These are phyloP conservation scores for Liquidambar formosana DNA, from an alignment of 164 flowering plant genomes.

Conservation along the genomic window DNA sequence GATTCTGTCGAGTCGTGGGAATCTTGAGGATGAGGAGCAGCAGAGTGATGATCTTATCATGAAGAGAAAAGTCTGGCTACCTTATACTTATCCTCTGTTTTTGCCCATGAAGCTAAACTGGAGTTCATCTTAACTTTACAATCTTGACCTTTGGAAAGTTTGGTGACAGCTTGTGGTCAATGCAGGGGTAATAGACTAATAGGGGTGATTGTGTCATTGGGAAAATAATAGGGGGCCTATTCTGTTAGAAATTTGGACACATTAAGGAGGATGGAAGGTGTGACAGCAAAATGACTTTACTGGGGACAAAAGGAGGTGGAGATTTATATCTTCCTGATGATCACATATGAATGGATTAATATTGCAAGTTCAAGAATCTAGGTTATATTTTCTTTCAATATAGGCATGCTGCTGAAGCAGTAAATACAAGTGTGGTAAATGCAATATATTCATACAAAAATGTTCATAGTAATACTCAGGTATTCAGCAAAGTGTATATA, in stretches of 20 bases:
- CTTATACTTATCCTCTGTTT: slow-evolving; percentile 14
- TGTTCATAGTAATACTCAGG: too few species aligned
- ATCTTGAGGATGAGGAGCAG: neutral
- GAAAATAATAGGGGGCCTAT: neutral
- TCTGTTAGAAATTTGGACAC: slow-evolving; percentile 6
- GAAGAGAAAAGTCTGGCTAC: slow-evolving; percentile 4
- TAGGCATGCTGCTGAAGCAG: too few species aligned
- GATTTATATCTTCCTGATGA: too few species aligned
- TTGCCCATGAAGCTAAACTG: slow-evolving; percentile 16
- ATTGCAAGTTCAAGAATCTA: too few species aligned
- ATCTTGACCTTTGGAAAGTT: slow-evolving; percentile 16
- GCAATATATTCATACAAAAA: too few species aligned
- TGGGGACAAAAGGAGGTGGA: too few species aligned
- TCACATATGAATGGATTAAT: too few species aligned
- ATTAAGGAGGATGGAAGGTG: neutral
- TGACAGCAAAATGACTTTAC: too few species aligned
- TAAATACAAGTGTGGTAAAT: too few species aligned
- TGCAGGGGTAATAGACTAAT: neutral
- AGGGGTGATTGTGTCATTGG: slow-evolving; percentile 17
- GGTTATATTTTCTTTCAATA: too few species aligned
- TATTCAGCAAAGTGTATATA: too few species aligned
- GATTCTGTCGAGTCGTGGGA: slow-evolving; percentile 11
- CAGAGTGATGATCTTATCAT: slow-evolving; percentile 5
- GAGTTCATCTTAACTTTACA: slow-evolving; percentile 18
- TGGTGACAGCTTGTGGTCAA: neutral